These are phyloP conservation scores for Aegilops tauschii DNA, from an alignment of 176 grass and related monocot genomes.

Conservation along the genomic window DNA sequence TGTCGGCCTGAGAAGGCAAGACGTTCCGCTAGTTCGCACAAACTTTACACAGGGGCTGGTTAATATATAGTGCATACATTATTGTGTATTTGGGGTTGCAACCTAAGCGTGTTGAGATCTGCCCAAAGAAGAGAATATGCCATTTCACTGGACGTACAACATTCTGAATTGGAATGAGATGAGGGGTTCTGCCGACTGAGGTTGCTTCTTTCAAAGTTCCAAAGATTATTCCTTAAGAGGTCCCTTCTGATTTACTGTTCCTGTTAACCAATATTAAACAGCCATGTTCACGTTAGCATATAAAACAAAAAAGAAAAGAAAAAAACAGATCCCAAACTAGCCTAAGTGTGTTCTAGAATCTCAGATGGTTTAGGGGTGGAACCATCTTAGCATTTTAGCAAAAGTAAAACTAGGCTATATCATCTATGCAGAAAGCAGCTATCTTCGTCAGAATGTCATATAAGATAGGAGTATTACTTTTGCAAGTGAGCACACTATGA, in stretches of 20 bases:
- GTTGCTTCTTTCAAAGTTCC: constrained; percentile 1
- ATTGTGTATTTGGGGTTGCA: neutral
- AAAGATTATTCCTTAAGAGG: constrained; percentile 23
- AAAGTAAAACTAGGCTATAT: neutral
- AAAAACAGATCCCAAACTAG: constrained; percentile 5
- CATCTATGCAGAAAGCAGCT: neutral
- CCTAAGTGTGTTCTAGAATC: neutral
- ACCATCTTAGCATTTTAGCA: neutral
- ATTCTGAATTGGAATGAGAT: neutral
- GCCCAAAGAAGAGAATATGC: neutral
- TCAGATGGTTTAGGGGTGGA: neutral
- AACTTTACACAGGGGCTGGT: constrained; percentile 14
- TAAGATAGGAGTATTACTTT: neutral
- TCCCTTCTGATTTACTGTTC: constrained; percentile 33
- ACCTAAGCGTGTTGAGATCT: neutral
- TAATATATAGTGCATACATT: neutral
- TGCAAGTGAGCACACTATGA: neutral
- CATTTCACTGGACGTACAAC: neutral
- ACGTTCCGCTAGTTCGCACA: no score
- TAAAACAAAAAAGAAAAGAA: neutral
- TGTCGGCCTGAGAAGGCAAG: no score
- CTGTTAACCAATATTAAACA: constrained; percentile 34
- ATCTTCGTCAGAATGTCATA: neutral
- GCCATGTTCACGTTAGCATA: neutral
- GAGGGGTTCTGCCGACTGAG: neutral